A percentile compares a stretch with the other conserved stretches of the same genome.
These are phyloP conservation scores for Erucastrum elatum DNA, from an alignment of 345 rosid genomes.

Conservation along the genomic window DNA sequence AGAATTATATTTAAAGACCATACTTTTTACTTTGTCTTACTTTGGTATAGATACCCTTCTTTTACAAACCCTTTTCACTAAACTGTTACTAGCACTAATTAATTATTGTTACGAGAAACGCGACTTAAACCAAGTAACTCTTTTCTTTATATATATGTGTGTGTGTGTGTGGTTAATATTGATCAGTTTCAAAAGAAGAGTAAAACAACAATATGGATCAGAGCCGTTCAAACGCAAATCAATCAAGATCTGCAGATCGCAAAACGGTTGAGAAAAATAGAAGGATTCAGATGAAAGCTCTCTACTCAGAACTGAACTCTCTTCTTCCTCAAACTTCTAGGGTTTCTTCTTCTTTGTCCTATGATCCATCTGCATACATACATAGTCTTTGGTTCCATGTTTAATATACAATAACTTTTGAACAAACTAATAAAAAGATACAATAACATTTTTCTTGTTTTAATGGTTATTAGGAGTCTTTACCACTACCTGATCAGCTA, in stretches of 20 bases:
- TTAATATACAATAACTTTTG: background rate
- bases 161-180: background rate
- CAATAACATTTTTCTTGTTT: background rate
- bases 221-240: constrained; percentile 25
- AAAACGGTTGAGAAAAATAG: constrained; percentile 38
- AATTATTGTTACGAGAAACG: constrained; percentile 9
- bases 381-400: background rate
- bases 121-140: constrained; percentile 17
- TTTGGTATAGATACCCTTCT: constrained; percentile 26
- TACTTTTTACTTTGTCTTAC: constrained; percentile 15
- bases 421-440: too few relatives aligned
- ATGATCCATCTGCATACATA: background rate
- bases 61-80: constrained; percentile 2
- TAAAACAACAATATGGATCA: constrained; percentile 28
- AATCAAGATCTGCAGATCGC: constrained; percentile 34
- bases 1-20: constrained; percentile 14
- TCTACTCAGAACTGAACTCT: constrained; percentile 39
- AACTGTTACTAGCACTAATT: constrained; percentile 5
- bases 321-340: constrained; percentile 39
- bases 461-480: constrained; percentile 23
- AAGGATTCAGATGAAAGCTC: constrained; percentile 39
- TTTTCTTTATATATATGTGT: constrained; percentile 10
- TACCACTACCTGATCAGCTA: constrained; percentile 36
- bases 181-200: background rate
- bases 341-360: constrained; percentile 29